Evolutionary conservation across 2,329 filamentous ascomycete genomes (phyloP).

Genomic region (Aspergillus pseudoglaucus): DNA sequence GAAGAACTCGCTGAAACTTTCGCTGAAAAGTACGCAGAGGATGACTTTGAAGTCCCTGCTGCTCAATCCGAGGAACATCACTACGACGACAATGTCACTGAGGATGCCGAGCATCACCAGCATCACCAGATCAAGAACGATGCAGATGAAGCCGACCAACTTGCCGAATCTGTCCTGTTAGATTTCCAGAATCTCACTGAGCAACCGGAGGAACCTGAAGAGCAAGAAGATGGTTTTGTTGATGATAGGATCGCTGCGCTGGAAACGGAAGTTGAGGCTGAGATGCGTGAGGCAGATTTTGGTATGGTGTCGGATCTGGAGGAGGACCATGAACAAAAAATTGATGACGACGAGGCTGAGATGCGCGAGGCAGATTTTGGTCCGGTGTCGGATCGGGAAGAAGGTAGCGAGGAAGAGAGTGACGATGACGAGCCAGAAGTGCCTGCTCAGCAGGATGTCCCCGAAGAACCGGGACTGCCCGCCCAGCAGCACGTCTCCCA

Average conservation of each 20-base stretch:
- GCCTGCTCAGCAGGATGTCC: not conserved
- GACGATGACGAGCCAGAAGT: not conserved
- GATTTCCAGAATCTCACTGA: not conserved
- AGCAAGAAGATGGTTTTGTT: not conserved
- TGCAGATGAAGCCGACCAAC: constrained; percentile 11
- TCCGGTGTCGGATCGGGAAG: no score
- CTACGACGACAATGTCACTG: not conserved
- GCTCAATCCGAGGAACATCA: not conserved
- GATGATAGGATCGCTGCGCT: not conserved
- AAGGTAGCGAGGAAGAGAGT: no score
- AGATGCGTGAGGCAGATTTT: not conserved
- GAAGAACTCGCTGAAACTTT: not conserved
- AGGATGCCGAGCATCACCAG: not conserved
- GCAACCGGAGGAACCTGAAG: not conserved
- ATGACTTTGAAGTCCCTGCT: not conserved
- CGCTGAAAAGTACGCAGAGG: not conserved
- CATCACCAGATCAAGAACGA: constrained; percentile 6
- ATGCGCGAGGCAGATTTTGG: not conserved
- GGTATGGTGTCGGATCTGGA: no score
- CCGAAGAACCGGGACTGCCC: not conserved
- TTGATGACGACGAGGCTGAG: not conserved
- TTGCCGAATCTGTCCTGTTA: not conserved
- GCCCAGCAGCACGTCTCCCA: not conserved
- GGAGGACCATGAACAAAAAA: no score
- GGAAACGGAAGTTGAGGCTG: not conserved